A percentile compares a stretch with the other conserved stretches of the same genome.
phyloP scores from a whole-genome alignment of 208 protist genomes.

The Tetramitus jugosus region DNA sequence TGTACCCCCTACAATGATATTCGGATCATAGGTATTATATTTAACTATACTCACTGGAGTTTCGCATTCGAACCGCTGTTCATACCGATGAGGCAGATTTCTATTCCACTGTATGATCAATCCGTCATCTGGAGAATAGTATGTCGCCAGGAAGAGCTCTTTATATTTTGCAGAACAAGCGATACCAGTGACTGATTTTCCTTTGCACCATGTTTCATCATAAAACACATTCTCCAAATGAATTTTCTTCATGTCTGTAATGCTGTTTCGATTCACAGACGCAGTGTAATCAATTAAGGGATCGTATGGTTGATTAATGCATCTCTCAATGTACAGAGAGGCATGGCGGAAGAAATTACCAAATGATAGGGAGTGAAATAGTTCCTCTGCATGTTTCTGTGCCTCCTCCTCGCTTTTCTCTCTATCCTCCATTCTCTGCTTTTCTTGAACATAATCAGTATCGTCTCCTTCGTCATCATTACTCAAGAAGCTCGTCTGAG shows the following conservation, averaged over 20 bases:
- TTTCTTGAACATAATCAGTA: too few species aligned
- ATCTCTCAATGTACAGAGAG: neutral
- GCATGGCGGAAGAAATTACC: too few species aligned
- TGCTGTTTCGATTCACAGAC: neutral
- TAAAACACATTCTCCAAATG: neutral
- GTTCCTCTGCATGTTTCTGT: too few species aligned
- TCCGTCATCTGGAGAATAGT: neutral
- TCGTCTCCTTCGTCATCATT: too few species aligned
- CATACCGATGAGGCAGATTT: neutral
- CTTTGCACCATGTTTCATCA: neutral
- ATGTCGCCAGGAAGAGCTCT: neutral
- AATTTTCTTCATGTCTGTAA: neutral
- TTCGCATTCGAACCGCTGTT: neutral
- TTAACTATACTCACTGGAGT: neutral
- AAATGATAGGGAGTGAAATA: too few species aligned
- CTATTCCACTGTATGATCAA: neutral
- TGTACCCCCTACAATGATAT: conserved; percentile 20
- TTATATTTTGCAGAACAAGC: neutral
- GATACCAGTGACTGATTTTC: neutral
- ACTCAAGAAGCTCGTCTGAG: too few species aligned
- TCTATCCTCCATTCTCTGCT: too few species aligned
- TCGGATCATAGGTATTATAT: conserved; percentile 6
- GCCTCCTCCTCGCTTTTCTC: too few species aligned
- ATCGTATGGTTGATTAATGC: conserved; percentile 1
- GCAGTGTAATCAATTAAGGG: neutral